Evolutionary conservation across 2,329 filamentous ascomycete species (phyloP).

Genomic region (Penicillium decumbens): DNA sequence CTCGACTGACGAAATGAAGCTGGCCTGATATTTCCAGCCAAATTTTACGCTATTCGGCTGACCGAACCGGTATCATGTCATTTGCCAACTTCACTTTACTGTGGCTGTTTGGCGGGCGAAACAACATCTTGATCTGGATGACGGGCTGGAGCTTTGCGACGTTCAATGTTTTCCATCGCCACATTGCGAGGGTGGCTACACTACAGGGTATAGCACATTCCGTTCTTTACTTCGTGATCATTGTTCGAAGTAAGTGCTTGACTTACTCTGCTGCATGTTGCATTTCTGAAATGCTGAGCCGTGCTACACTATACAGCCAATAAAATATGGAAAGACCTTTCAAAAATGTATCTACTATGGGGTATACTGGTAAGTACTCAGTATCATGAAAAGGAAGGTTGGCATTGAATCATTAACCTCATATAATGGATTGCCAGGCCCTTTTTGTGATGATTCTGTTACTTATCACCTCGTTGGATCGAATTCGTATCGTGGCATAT

Average conservation of each 20-base stretch:
- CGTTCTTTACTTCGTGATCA: conserved; percentile 51
- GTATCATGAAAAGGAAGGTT: not conserved
- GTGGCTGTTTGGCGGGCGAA: conserved; percentile 64
- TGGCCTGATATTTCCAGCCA: conserved; percentile 35
- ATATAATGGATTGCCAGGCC: conserved; percentile 17
- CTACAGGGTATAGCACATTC: conserved; percentile 61
- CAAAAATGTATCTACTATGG: conserved; percentile 30
- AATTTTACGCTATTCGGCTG: conserved; percentile 54
- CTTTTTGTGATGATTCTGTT: conserved; percentile 40
- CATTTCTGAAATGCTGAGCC: not conserved
- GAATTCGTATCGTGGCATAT: conserved; percentile 44
- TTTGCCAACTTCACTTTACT: conserved; percentile 61
- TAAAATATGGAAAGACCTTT: conserved; percentile 25
- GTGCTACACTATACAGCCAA: conserved; percentile 13
- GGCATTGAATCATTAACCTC: not conserved
- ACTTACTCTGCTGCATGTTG: not conserved
- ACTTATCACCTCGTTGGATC: conserved; percentile 45
- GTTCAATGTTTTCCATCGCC: conserved; percentile 64
- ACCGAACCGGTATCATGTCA: conserved; percentile 61
- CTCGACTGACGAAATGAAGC: conserved; percentile 16
- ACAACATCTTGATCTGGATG: conserved; percentile 61
- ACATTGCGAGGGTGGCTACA: conserved; percentile 60
- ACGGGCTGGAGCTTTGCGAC: conserved; percentile 66
- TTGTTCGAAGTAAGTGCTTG: conserved; percentile 21
- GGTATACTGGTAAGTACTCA: conserved; percentile 24